A percentile compares a stretch with the other conserved stretches of the same genome.
Conservation (phyloP, 192 early-diverging fungal genomes). For the Neocallimastix lanati region DNA sequence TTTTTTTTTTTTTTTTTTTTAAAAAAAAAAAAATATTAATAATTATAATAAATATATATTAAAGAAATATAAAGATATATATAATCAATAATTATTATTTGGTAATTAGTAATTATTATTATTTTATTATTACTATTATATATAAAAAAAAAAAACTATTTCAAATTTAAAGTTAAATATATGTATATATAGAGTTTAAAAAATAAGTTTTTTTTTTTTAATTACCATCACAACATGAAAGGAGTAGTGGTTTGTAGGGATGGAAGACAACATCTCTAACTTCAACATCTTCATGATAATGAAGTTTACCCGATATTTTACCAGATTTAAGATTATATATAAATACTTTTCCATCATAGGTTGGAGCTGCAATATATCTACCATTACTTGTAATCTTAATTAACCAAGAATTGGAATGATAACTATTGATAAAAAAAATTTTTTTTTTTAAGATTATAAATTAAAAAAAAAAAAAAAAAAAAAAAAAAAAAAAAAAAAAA, state of each 20-base stretch:
- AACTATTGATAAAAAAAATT: too few relatives aligned
- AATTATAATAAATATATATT: not conserved
- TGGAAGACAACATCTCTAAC: slow-evolving; percentile 87
- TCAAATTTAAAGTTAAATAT: too few relatives aligned
- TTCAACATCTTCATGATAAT: slow-evolving; percentile 73
- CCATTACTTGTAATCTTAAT: slow-evolving; percentile 75
- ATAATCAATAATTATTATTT: not conserved
- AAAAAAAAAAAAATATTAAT: slow-evolving; percentile 1
- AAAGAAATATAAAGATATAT: not conserved
- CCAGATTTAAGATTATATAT: slow-evolving; percentile 63
- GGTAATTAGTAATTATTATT: not conserved
- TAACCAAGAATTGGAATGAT: slow-evolving; percentile 87
- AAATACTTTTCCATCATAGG: slow-evolving; percentile 73
- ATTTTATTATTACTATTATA: not conserved
- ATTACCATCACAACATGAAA: slow-evolving; percentile 72
- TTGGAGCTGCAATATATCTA: slow-evolving; percentile 74
- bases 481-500: too few relatives aligned
- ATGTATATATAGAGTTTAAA: not conserved
- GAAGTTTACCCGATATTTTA: slow-evolving; percentile 51
- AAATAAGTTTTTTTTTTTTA: too few relatives aligned
- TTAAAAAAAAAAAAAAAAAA: too few relatives aligned
- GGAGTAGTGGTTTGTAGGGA: slow-evolving; percentile 53
- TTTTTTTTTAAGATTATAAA: too few relatives aligned
- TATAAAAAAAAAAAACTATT: too few relatives aligned
- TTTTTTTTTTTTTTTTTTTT: slow-evolving; percentile 2